Base-by-base conservation (phyloP, 805 yeast genomes). In the Starmerella asiatica region DNA sequence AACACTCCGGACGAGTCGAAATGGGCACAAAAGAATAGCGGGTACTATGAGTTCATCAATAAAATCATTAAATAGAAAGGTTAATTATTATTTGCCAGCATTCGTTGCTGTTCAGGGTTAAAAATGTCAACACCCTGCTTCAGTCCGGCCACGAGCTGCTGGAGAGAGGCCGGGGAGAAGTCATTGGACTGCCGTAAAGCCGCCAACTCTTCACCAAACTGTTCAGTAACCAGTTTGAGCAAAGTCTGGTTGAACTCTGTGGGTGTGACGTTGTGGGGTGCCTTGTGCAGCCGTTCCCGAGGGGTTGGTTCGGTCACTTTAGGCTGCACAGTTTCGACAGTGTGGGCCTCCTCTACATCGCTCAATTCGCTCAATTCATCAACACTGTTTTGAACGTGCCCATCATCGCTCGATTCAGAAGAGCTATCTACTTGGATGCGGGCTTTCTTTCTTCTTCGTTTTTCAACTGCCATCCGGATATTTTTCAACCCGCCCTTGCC, bases 151-250 rank as follows among this genome's bases (percentile, higher is more conserved):
- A 61, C 54, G 16, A 62, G 49, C 38, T 57, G 48, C 16, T 49
- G 48, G 26, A 63, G 45, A 4, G 61, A 52, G n/a, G 56, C 53
- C 8, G 48, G 47, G 14, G 49, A 49, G 43, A 73, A 68, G 15
- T 62, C 64, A 8, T 70, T 56, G 39, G 71, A 65, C 39, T 56
- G 55, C 16, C 69, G 70, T 40, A 63, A 58, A 19, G 63, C 50
- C 9, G 52, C 57, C 21, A 63, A 56, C 31, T 65, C 65, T 16
- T 61, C 61, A 48, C 75, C 68, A 44, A 72, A 63, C 49, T 67
- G 68, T 11, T 69, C 59, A 37, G 72, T 70, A 28, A 62, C 56
- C 21, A 65, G 59, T 12, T 53, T 46, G 29, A 72, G 63, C 54
- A 69, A 71, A 42, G 65, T 67, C 39, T 66, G 53, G 39, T 37